A percentile compares a stretch with the other conserved stretches of the same genome.
Evolutionary conservation across 306 rosid genomes (phyloP).

Genomic region (Rubus idaeus): DNA sequence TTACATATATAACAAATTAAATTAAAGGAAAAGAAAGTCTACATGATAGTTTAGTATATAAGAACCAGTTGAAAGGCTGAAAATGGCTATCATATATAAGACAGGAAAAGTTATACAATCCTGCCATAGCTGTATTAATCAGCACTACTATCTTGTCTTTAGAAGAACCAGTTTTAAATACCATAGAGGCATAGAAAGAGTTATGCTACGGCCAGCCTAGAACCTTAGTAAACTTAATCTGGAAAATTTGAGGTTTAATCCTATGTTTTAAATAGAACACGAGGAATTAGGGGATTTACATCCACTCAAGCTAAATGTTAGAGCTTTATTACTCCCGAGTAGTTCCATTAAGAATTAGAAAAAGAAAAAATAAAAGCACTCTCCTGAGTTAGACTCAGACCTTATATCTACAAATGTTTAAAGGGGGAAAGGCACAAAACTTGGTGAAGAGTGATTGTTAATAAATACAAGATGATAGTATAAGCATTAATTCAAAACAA

Average conservation of each 20-base stretch:
- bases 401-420: neutral
- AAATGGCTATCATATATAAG: neutral
- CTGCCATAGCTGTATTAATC: neutral
- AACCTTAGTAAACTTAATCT: neutral
- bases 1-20: neutral
- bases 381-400: neutral
- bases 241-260: neutral
- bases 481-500: neutral
- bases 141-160: neutral
- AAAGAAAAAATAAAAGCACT: neutral
- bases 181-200: neutral
- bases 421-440: conserved; percentile 4
- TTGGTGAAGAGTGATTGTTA: neutral
- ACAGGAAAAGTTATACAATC: neutral
- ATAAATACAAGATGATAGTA: neutral
- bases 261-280: neutral
- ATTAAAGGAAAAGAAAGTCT: neutral
- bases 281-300: neutral
- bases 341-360: neutral
- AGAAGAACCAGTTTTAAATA: neutral
- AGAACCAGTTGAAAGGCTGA: neutral
- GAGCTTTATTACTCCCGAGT: neutral
- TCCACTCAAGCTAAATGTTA: neutral
- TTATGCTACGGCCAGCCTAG: neutral
- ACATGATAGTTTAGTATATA: neutral